Percentiles rank a stretch among this genome's conserved stretches.
Conservation (phyloP, 2,329 filamentous ascomycete species). For the Exophiala xenobiotica region DNA sequence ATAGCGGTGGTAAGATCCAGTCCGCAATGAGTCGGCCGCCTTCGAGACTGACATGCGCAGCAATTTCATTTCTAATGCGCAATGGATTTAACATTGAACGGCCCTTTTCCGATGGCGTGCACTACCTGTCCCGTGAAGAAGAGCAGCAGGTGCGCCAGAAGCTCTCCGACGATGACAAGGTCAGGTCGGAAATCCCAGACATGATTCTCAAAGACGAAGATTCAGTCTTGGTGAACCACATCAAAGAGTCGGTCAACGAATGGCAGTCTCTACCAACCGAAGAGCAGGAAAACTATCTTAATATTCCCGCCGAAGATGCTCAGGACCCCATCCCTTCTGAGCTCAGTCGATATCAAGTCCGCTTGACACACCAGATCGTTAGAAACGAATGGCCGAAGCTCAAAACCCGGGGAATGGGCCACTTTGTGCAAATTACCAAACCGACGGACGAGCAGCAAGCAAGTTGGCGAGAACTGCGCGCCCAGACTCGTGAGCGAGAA, state of each 20-base stretch:
- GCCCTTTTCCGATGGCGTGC: slow-evolving; percentile 57
- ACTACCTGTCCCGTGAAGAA: slow-evolving; percentile 63
- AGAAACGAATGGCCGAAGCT: slow-evolving; percentile 56
- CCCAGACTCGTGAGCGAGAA: slow-evolving; percentile 32
- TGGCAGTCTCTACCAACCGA: slow-evolving; percentile 45
- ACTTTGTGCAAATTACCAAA: slow-evolving; percentile 43
- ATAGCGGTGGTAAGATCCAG: slow-evolving; percentile 48
- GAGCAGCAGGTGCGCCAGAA: slow-evolving; percentile 49
- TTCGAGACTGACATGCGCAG: slow-evolving; percentile 40
- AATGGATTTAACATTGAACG: slow-evolving; percentile 59
- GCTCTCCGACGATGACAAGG: slow-evolving; percentile 42
- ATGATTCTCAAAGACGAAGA: slow-evolving; percentile 55
- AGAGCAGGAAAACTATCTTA: slow-evolving; percentile 42
- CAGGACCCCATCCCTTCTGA: slow-evolving; percentile 29
- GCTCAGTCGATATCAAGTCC: slow-evolving; percentile 61
- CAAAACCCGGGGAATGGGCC: slow-evolving; percentile 38
- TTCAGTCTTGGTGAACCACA: slow-evolving; percentile 48
- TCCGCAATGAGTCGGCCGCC: background rate
- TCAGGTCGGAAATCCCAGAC: slow-evolving; percentile 36
- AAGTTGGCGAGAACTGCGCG: slow-evolving; percentile 32
- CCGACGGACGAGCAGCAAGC: slow-evolving; percentile 38
- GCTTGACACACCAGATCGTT: slow-evolving; percentile 66
- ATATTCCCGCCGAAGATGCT: slow-evolving; percentile 41
- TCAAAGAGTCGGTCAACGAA: slow-evolving; percentile 39
- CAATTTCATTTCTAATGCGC: slow-evolving; percentile 60